These are phyloP conservation scores for Mycena galericulata DNA, from an alignment of 768 basidiomycete genomes.

Conservation along the genomic window DNA sequence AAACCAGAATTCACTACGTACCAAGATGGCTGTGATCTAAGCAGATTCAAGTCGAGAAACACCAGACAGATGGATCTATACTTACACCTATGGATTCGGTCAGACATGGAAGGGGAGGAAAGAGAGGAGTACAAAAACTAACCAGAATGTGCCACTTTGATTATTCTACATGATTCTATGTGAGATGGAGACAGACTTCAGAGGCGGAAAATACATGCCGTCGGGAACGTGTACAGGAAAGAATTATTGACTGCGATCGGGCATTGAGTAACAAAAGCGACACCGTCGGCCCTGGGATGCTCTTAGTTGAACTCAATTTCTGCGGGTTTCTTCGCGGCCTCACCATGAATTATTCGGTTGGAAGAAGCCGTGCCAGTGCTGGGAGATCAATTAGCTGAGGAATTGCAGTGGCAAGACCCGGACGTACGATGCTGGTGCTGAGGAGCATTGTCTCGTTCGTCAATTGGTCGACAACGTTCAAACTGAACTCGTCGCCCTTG, in stretches of 20 bases:
- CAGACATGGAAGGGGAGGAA: no score
- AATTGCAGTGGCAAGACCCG: not conserved
- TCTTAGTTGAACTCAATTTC: no score
- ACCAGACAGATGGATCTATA: no score
- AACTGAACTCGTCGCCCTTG: slow-evolving; percentile 43
- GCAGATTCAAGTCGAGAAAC: no score
- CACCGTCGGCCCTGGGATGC: not conserved
- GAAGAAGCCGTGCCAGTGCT: slow-evolving; percentile 58
- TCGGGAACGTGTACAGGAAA: slow-evolving; percentile 12
- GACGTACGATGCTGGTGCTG: slow-evolving; percentile 41
- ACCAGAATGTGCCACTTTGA: slow-evolving; percentile 40
- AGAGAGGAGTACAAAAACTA: no score
- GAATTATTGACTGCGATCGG: slow-evolving; percentile 43
- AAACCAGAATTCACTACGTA: not conserved
- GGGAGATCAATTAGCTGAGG: not conserved
- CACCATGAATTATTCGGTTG: slow-evolving; percentile 48
- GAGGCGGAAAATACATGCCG: not conserved
- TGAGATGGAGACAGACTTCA: slow-evolving; percentile 9
- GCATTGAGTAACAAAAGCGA: slow-evolving; percentile 51
- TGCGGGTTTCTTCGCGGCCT: slow-evolving; percentile 48
- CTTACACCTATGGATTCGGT: not conserved
- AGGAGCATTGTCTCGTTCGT: slow-evolving; percentile 51
- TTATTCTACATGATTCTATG: slow-evolving; percentile 47
- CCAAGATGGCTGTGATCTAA: slow-evolving; percentile 23
- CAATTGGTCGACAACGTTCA: slow-evolving; percentile 54